Percentiles rank a stretch among this genome's conserved stretches.
These are phyloP conservation scores for Monosporascus sp. DNA, from an alignment of 2,329 filamentous ascomycete species.

Conservation along the genomic window DNA sequence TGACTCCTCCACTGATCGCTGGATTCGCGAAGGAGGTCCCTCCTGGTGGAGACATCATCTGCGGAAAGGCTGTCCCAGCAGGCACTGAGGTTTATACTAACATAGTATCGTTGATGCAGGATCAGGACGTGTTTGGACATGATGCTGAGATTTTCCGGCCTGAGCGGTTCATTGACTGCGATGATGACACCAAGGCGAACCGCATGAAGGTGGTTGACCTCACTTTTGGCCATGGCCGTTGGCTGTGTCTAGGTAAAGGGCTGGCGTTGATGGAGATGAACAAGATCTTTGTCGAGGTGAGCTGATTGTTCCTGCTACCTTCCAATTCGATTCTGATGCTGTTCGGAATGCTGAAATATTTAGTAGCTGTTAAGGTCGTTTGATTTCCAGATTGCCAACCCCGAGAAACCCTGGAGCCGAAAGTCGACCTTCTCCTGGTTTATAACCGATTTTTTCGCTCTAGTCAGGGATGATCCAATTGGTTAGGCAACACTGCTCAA, in stretches of 20 bases:
- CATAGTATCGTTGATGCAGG: constrained; percentile 13
- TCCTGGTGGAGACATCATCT: constrained; percentile 15
- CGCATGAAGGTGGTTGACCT: constrained; percentile 15
- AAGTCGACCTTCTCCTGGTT: too few species aligned
- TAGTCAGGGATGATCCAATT: too few species aligned
- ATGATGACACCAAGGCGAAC: constrained; percentile 3
- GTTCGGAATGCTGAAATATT: too few species aligned
- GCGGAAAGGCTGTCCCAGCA: constrained; percentile 15
- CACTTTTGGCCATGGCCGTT: constrained; percentile 18
- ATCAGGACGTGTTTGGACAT: constrained; percentile 17
- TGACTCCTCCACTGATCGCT: constrained; percentile 14
- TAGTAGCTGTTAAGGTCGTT: too few species aligned
- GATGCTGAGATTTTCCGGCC: constrained; percentile 19
- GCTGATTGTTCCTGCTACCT: too few species aligned
- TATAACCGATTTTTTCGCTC: too few species aligned
- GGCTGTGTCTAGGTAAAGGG: constrained; percentile 18
- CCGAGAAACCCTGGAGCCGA: too few species aligned
- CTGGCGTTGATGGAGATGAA: constrained; percentile 20
- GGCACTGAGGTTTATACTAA: constrained; percentile 20
- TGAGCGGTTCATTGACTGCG: constrained; percentile 18
- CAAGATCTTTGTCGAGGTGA: constrained; percentile 14
- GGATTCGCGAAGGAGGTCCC: constrained; percentile 21
- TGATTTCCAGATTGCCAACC: too few species aligned
- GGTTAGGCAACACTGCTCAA: too few species aligned
- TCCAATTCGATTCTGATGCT: too few species aligned